phyloP scores from a whole-genome alignment of 805 yeast genomes.

The Zygotorulaspora florentina region DNA sequence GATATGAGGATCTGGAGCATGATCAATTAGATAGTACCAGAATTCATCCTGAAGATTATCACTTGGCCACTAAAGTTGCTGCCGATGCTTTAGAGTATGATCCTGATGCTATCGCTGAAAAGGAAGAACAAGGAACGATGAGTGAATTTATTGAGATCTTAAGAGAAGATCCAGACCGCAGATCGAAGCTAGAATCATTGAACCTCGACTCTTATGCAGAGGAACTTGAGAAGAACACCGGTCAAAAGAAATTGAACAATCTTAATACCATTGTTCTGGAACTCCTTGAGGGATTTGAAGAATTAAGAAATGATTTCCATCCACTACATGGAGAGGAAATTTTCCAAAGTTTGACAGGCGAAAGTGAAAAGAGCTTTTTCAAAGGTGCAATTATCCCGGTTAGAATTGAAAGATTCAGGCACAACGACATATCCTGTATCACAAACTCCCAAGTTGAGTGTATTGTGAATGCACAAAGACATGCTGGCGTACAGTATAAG shows the following conservation, averaged over 20 bases:
- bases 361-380: slow-evolving; percentile 62
- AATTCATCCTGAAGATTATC: slow-evolving; percentile 97
- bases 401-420: slow-evolving; percentile 51
- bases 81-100: slow-evolving; percentile 95
- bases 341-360: slow-evolving; percentile 88
- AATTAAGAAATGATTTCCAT: slow-evolving; percentile 71
- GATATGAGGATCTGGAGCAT: slow-evolving; percentile 50
- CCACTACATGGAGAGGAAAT: slow-evolving; percentile 63
- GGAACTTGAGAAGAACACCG: slow-evolving; percentile 60
- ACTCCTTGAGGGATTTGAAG: slow-evolving; percentile 81
- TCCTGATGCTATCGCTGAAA: slow-evolving; percentile 82
- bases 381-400: slow-evolving; percentile 74
- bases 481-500: slow-evolving; percentile 42
- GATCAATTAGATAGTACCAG: slow-evolving; percentile 91
- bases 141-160: slow-evolving; percentile 39
- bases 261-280: slow-evolving; percentile 47
- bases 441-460: slow-evolving; percentile 66
- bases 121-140: slow-evolving; percentile 39
- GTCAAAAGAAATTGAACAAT: slow-evolving; percentile 35
- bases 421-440: slow-evolving; percentile 38
- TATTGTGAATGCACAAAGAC: slow-evolving; percentile 45
- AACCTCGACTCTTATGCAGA: slow-evolving; percentile 89
- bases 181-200: slow-evolving; percentile 81
- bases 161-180: slow-evolving; percentile 67
- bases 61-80: slow-evolving; percentile 93